Evolutionary conservation across 306 rosid genomes (phyloP).

Genomic region (Canavalia ensiformis): DNA sequence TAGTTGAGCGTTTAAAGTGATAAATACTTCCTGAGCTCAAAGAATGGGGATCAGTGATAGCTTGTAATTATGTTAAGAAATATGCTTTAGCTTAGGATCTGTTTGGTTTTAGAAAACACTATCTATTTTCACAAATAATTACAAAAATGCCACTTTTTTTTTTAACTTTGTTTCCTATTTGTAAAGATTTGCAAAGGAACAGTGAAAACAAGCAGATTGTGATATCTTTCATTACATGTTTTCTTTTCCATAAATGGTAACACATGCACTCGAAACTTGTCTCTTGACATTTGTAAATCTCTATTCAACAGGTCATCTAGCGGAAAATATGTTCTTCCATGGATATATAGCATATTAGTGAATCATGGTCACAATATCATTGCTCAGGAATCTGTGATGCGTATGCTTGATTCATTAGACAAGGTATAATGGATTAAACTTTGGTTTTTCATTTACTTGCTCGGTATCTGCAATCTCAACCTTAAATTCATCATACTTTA

Average conservation of each 20-base stretch:
- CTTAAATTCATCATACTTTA: conserved; percentile 34
- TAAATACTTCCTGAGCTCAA: conserved; percentile 14
- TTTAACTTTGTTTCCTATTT: background rate
- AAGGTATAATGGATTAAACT: conserved; percentile 61
- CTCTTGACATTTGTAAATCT: conserved; percentile 38
- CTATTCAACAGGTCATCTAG: conserved; percentile 67
- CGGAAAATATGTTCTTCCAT: conserved; percentile 78
- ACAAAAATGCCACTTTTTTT: background rate
- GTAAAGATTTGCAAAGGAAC: background rate
- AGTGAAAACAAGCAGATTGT: background rate
- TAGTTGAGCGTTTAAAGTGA: background rate
- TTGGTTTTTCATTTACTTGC: conserved; percentile 44
- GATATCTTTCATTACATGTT: conserved; percentile 19
- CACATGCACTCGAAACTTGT: conserved; percentile 15
- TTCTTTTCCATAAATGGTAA: conserved; percentile 35
- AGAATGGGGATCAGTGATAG: background rate
- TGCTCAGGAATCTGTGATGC: conserved; percentile 58
- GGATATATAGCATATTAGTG: conserved; percentile 83
- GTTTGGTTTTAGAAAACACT: background rate
- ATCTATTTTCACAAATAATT: background rate
- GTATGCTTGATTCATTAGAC: conserved; percentile 65
- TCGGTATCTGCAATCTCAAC: conserved; percentile 23
- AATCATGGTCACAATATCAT: conserved; percentile 67
- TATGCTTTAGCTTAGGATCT: background rate
- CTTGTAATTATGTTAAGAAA: conserved; percentile 13